Evolutionary conservation across 2,329 filamentous ascomycete genomes (phyloP), one percentile per base, ranked within the genome.

Genomic region (Pyricularia sp.): DNA sequence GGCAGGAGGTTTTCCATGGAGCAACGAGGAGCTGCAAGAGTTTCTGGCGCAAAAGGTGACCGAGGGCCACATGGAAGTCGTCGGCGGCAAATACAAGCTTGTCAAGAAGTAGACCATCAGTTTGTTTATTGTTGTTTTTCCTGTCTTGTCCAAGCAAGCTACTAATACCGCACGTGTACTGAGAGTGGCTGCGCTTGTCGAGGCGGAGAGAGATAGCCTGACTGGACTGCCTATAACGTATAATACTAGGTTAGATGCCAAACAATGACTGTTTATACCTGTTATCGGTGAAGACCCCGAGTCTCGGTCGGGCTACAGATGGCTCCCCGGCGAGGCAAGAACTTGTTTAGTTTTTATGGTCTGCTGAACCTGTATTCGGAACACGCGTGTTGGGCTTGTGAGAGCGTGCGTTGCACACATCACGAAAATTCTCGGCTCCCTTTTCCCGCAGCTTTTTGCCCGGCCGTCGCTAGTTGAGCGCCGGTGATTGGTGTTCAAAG

Each of bases 1-100:
- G 68, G 87, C 92, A 0, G 93, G 93, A 14, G 94, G 93, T 1
- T 97, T 97, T 76, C 88, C 92, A 0, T 97, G 93, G 85, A 92
- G 90, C 71, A 92, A 92, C 75, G 94, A 97, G 76, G 94, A 98
- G 79, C 80, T 98, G 71, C 87, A 89, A 74, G 91, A 91, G 77
- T 91, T 97, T 76, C 79, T 98, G 69, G 86, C 82, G 10, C 88
- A 90, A 70, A 94, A 97, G 86, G 89, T 94, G n/a, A 82, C 83
- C 6, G 87, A 86, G 61, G 89, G 88, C 33, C 87, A 88, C 3
- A 79, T 96, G 75, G 91, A 93, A 78, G 84, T 89, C 74, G 83
- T 76, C 70, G 89, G 89, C 5, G 90, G 90, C 58, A 91, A 88
- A 79, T 94, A 93, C 79, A 87, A 86, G 77, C 79, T 90, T 71